A percentile compares a stretch with the other conserved stretches of the same genome.
These are phyloP conservation scores for Calocera cornea DNA, from an alignment of 768 basidiomycete species.

Conservation along the genomic window DNA sequence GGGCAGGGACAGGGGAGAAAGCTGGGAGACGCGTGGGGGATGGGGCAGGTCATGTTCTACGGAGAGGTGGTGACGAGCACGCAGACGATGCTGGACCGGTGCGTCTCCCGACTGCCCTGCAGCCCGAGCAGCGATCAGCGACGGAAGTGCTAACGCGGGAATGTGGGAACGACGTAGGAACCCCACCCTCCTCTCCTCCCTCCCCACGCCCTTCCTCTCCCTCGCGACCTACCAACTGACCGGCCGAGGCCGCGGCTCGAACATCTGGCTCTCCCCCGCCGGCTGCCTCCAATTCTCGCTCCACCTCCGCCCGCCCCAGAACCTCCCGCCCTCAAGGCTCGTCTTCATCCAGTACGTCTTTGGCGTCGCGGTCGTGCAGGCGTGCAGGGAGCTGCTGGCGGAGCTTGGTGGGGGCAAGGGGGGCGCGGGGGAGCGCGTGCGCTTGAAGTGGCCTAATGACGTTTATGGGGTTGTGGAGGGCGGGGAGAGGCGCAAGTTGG, in stretches of 20 bases:
- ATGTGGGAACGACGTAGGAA: slow-evolving; percentile 53
- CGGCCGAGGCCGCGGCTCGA: slow-evolving; percentile 77
- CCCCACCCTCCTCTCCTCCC: slow-evolving; percentile 46
- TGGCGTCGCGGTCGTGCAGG: slow-evolving; percentile 78
- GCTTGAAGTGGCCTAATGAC: slow-evolving; percentile 96
- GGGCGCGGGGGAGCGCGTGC: slow-evolving; percentile 41
- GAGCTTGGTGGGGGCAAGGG: slow-evolving; percentile 36
- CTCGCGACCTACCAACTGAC: slow-evolving; percentile 77
- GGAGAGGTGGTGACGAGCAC: slow-evolving; percentile 87
- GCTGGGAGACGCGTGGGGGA: too few relatives aligned
- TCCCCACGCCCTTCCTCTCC: slow-evolving; percentile 68
- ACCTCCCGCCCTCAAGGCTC: slow-evolving; percentile 47
- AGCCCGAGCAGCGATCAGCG: too few relatives aligned
- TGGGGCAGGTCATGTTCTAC: slow-evolving; percentile 73
- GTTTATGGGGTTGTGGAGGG: slow-evolving; percentile 54
- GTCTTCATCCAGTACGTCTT: slow-evolving; percentile 93
- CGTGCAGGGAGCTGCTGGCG: slow-evolving; percentile 42
- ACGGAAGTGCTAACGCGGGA: too few relatives aligned
- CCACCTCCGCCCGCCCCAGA: slow-evolving; percentile 45
- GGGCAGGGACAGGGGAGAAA: background rate
- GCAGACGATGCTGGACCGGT: slow-evolving; percentile 91
- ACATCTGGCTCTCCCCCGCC: slow-evolving; percentile 82
- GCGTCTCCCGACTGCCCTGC: slow-evolving; percentile 27
- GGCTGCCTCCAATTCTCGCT: slow-evolving; percentile 82
- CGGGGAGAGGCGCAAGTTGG: slow-evolving; percentile 58